Conservation (phyloP, 2,329 filamentous ascomycete genomes). For the Gyromitra esculenta region DNA sequence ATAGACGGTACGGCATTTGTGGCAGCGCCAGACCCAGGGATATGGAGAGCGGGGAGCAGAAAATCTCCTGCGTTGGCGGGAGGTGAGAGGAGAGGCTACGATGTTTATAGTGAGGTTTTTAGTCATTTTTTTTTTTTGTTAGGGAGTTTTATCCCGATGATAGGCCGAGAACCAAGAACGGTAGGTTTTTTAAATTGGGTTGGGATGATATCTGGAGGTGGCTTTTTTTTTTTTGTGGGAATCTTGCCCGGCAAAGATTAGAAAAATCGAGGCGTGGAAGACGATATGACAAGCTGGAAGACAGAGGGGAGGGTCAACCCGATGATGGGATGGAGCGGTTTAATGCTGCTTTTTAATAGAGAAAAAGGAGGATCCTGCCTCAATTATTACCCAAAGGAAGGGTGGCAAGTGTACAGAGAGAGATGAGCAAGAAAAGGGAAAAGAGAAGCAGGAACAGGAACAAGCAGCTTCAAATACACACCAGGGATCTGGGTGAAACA, state of each 20-base stretch:
- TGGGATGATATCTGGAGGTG: neutral
- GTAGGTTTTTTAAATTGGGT: neutral
- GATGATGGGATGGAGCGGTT: neutral
- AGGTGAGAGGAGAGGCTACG: neutral
- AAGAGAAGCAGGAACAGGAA: conserved; percentile 17
- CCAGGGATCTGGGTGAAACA: neutral
- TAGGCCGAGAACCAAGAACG: neutral
- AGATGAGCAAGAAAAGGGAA: neutral
- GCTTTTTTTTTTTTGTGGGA: neutral
- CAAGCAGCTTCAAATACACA: conserved; percentile 31
- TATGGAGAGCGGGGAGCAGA: conserved; percentile 41
- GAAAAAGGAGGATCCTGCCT: conserved; percentile 31
- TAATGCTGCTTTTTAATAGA: neutral
- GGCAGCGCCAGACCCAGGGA: conserved; percentile 54
- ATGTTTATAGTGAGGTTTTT: conserved; percentile 21
- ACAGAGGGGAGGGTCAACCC: neutral
- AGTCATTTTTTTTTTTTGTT: conserved; percentile 7
- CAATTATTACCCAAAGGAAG: conserved; percentile 2
- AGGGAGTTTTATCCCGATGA: neutral
- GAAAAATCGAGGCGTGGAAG: neutral
- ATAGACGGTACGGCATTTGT: conserved; percentile 44
- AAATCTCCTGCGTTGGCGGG: neutral
- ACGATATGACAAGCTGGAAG: neutral
- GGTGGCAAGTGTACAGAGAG: neutral
- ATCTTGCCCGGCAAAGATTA: conserved; percentile 17